Evolutionary conservation across 352 stramenopile genomes (phyloP), one percentile per base, ranked within the genome.

Genomic region (Globisporangium echinulatum): DNA sequence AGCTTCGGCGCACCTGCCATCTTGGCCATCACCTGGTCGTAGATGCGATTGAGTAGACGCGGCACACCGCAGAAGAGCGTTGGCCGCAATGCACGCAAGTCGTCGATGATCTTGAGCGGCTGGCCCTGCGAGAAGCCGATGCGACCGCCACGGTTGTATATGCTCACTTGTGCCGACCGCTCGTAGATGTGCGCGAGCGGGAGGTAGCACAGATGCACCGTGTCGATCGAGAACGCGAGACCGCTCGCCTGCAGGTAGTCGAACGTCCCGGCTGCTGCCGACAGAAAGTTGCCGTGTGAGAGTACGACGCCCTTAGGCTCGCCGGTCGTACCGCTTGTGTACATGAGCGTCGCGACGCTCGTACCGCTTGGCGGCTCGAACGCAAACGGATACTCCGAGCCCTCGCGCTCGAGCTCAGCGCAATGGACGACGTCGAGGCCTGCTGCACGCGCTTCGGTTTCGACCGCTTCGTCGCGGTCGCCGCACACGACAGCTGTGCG

Each of bases 181-280:
- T 99, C 96, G 62, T 98, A 97, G 59, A 98, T 97, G 72, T 99
- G 97, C 4, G 96, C 89, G 15, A 99, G 72, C 15, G 97, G 97
- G 50, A 99, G 75, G 69, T 98, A 99, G 6, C 88, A 98, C 40
- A 99, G 71, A 70, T 99, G 93, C 17, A 96, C 78, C 62, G 97
- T 94, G 15, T 75, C 74, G 7, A 70, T 54, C 7, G 61, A 65
- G 44, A 83, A 72, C 8, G 36, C 13, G 17, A 71, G 37, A 11
- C 54, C 33, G 15, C 15, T 67, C 50, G 37, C 63, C 71, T 94
- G n/a, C 36, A 74, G 51, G 19, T 61, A 82, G 48, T 78, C 69
- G 49, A 75, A 65, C 0, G 63, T 67, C 5, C 63, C 64, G 1
- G 70, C 66, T 51, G 62, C 75, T 4, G 56, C 67, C 1, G 66